Evolutionary conservation across 1,139 yeast genomes (phyloP), one percentile per base, ranked within the genome.

Genomic region (Arxiozyma slooffiae): DNA sequence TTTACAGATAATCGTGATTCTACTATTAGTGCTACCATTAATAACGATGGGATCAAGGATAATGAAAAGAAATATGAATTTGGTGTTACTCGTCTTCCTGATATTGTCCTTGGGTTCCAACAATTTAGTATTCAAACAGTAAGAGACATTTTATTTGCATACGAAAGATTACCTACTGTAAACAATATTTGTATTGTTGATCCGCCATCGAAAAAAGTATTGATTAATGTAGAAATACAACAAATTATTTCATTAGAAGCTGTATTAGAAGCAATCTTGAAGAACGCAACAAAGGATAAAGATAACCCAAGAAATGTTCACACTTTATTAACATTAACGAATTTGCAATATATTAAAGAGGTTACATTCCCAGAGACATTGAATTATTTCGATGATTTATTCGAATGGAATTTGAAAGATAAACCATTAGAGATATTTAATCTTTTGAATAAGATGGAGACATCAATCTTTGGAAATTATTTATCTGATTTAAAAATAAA

Each of bases 221-320:
- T 75, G 36, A 67, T 71, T 1, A 75, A 73, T 30, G 68, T 77
- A 39, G 77, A 78, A 56, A 67, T 69, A 41, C 79, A 77, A 56
- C 78, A 79, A 55, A 66, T 78, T 55, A 64, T 74, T 49, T 76
- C 81, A 18, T 71, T 79, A 61, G 77, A 76, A 49, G 69, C 75
- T 7, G 64, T 78, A 3, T 58, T 78, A 16, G 81, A 79, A 53
- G 71, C 79, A 7, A 71, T 77, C 39, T 66, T 79, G 59, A 74
- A 77, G 54, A 71, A 66, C 52, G 72, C 74, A 9, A 65, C 72
- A 3, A 66, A 67, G 46, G 71, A 70, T 47, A 67, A 68, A 38
- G 67, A 69, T 42, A 63, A 62, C 21, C 62, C 67, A 42, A 66
- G 70, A 56, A 71, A 68, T 42, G 58, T 67, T 14, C 71, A 69